phyloP scores from a whole-genome alignment of 2,329 filamentous ascomycete genomes.

The Kalmusia sp. region DNA sequence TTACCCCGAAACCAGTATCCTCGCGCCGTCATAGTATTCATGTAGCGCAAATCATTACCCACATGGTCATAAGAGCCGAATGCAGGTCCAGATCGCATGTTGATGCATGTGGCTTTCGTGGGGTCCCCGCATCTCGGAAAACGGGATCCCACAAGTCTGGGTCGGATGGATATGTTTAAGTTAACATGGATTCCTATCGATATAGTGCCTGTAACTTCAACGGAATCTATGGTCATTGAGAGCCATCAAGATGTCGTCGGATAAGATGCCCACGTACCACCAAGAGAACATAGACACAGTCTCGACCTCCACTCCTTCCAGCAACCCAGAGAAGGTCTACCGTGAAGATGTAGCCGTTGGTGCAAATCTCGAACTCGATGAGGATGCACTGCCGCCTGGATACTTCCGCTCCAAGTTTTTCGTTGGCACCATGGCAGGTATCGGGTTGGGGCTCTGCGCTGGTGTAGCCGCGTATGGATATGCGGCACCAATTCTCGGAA shows the following conservation, averaged over 20 bases:
- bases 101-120: not conserved
- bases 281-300: constrained; percentile 7
- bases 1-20: not conserved
- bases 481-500: constrained; percentile 16
- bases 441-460: constrained; percentile 12
- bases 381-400: constrained; percentile 14
- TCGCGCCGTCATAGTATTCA: not conserved
- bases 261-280: not conserved
- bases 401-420: constrained; percentile 19
- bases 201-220: too few relatives aligned
- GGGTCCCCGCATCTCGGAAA: constrained; percentile 3
- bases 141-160: not conserved
- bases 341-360: constrained; percentile 7
- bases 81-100: not conserved
- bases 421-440: constrained; percentile 14
- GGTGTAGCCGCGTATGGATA: constrained; percentile 18
- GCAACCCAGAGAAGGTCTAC: constrained; percentile 2
- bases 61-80: not conserved
- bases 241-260: not conserved
- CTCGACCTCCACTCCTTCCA: not conserved
- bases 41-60: not conserved
- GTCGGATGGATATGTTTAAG: not conserved
- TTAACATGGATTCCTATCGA: not conserved
- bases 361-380: constrained; percentile 14
- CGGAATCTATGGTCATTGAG: too few relatives aligned